Conservation (phyloP, 805 yeast genomes). For the Candida argentea region DNA sequence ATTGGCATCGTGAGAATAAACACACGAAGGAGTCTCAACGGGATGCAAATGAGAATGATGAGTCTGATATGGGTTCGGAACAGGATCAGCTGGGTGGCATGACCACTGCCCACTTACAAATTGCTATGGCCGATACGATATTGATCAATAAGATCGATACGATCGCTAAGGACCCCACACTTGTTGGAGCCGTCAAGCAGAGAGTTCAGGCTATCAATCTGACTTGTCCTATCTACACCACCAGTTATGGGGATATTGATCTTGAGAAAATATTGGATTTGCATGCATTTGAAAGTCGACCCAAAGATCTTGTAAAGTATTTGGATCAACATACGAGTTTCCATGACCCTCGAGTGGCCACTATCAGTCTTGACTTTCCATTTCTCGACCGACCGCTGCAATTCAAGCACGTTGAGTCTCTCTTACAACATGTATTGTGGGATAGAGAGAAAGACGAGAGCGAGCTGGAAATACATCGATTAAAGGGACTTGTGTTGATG, state of each 20-base stretch:
- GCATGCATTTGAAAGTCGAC: slow-evolving; percentile 55
- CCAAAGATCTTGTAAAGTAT: slow-evolving; percentile 4
- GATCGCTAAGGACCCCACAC: slow-evolving; percentile 5
- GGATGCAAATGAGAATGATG: slow-evolving; percentile 13
- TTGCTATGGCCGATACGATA: slow-evolving; percentile 81
- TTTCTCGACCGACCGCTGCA: slow-evolving; percentile 26
- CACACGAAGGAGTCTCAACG: slow-evolving; percentile 14
- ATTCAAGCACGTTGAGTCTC: slow-evolving; percentile 41
- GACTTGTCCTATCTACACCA: slow-evolving; percentile 54
- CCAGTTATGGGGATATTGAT: slow-evolving; percentile 69
- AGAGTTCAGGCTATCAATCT: slow-evolving; percentile 51
- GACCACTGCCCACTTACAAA: slow-evolving; percentile 82
- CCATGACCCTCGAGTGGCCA: slow-evolving; percentile 31
- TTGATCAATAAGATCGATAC: slow-evolving; percentile 71
- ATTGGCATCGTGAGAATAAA: slow-evolving; percentile 44
- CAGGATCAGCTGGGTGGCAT: too few relatives aligned
- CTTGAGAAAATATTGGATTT: slow-evolving; percentile 60
- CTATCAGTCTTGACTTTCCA: slow-evolving; percentile 34
- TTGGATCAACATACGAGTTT: slow-evolving; percentile 12
- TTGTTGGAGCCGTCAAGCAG: slow-evolving; percentile 18
- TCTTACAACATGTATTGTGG: slow-evolving; percentile 73
- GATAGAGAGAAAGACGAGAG: slow-evolving; percentile 36
- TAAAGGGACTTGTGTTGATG: slow-evolving; percentile 61
- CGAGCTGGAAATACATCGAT: slow-evolving; percentile 62
- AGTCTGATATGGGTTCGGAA: slow-evolving; percentile 19